Evolutionary conservation across 371 early-diverging fungal genomes (phyloP).

Genomic region (Phascolomyces articulosus): DNA sequence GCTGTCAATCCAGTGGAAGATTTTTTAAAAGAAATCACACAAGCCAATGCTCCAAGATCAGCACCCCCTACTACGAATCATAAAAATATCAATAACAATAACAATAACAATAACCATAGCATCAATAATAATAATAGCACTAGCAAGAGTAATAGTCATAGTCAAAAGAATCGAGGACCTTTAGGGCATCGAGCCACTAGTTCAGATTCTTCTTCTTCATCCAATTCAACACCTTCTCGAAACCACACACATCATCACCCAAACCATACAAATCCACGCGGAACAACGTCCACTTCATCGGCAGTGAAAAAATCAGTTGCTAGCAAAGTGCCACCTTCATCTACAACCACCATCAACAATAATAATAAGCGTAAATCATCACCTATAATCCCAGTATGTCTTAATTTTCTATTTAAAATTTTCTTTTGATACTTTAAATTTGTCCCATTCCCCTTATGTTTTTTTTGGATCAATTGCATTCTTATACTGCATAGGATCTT

Average conservation of each 20-base stretch:
- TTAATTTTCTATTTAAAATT: background rate
- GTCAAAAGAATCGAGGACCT: background rate
- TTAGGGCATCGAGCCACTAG: background rate
- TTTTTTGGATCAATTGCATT: background rate
- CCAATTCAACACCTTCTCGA: constrained; percentile 5
- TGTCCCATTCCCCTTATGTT: too few relatives aligned
- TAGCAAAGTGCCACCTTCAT: background rate
- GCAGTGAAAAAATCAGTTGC: background rate
- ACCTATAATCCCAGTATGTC: background rate
- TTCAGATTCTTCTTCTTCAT: background rate
- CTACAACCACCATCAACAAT: background rate
- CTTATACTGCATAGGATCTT: constrained; percentile 8
- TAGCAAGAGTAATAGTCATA: background rate
- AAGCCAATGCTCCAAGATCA: constrained; percentile 6
- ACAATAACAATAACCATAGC: background rate
- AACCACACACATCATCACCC: background rate
- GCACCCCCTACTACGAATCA: background rate
- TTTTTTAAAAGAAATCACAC: constrained; percentile 13
- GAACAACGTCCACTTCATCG: background rate
- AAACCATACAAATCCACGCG: background rate
- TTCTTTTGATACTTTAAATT: background rate
- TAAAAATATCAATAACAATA: background rate
- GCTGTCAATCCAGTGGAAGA: constrained; percentile 7
- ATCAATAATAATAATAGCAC: background rate
- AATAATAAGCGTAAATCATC: background rate